Evolutionary conservation across 2,329 filamentous ascomycete species (phyloP), one percentile per base, ranked within the genome.

Genomic region (Biscogniauxia mediterranea): DNA sequence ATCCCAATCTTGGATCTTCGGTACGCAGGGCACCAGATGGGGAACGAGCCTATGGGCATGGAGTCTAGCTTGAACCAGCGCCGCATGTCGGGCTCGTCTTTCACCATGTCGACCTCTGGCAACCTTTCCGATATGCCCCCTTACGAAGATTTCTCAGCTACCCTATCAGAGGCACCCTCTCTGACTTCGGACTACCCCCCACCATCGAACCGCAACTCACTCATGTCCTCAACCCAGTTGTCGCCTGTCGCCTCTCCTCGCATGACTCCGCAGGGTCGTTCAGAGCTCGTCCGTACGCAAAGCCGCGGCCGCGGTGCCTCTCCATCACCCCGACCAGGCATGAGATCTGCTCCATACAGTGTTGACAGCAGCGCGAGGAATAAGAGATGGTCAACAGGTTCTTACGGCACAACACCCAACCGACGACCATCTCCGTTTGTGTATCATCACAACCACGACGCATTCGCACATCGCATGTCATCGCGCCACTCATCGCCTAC

Each of bases 381-480:
- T 72, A 92, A 92, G 80, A 82, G 90, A 66, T 93, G 90, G 89
- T 92, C 90, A 20, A 92, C 90, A 3, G 89, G 89, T 15, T 91
- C 88, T 3, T 91, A 89, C 62, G 87, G 83, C 20, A 83, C 86
- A 1, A 75, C 79, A 20, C 80, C 80, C 23, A 84, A 77, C 69
- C 79, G 84, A 59, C 80, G 87, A 32, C 81, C 83, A 25, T 81
- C 86, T 32, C 83, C 88, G 1, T 86, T 87, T 65, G 80, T 88
- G 52, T 88, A 88, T 73, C 83, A 89, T 65, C 82, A 84, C 63
- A 79, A 82, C 3, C 81, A 85, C 57, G 87, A 89, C 57, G 77
- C 83, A 28, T 87, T 86, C 68, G 83, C 82, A 57, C 81, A 84
- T 64, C 81, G 85, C 38, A 82, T 88, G 76, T 80, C 80, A 53